phyloP scores from a whole-genome alignment of 2,329 filamentous ascomycete genomes.

The Microdochium nivale region DNA sequence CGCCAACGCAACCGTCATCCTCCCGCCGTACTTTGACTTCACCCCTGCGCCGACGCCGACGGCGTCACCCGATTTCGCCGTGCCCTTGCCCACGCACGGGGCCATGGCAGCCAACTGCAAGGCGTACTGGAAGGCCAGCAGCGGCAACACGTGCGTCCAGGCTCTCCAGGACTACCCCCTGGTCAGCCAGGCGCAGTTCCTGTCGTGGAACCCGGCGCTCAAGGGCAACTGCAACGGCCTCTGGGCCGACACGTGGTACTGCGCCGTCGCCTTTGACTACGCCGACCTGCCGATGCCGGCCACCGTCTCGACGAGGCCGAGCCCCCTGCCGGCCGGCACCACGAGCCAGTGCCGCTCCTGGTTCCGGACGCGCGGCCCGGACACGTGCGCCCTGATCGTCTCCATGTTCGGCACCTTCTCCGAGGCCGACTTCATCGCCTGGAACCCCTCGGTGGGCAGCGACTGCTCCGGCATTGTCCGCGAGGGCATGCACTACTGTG shows the following conservation, averaged over 20 bases:
- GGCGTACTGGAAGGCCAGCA: conserved; percentile 4
- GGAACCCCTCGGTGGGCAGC: conserved; percentile 1
- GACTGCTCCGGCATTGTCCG: not conserved
- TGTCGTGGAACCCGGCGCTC: conserved; percentile 16
- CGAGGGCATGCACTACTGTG: conserved; percentile 5
- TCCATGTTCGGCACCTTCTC: conserved; percentile 8
- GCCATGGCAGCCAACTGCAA: conserved; percentile 3
- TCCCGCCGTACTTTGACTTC: not conserved
- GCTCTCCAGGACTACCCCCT: conserved; percentile 4
- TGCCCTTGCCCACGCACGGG: conserved; percentile 1
- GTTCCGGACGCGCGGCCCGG: conserved; percentile 8
- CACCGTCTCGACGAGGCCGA: conserved; percentile 5
- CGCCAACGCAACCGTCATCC: not conserved
- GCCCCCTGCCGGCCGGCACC: conserved; percentile 3
- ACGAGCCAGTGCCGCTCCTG: conserved; percentile 6
- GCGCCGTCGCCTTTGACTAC: conserved; percentile 6
- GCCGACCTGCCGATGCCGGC: conserved; percentile 7
- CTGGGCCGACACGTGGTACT: conserved; percentile 12
- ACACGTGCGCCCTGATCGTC: conserved; percentile 9
- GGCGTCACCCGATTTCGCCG: not conserved
- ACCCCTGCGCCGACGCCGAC: not conserved
- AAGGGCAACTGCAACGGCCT: conserved; percentile 14
- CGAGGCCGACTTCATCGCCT: not conserved
- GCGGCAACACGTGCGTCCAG: conserved; percentile 6
- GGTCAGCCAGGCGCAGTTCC: conserved; percentile 15